Base-by-base conservation (phyloP, 2,329 filamentous ascomycete species). In the Calonectria ilicicola region DNA sequence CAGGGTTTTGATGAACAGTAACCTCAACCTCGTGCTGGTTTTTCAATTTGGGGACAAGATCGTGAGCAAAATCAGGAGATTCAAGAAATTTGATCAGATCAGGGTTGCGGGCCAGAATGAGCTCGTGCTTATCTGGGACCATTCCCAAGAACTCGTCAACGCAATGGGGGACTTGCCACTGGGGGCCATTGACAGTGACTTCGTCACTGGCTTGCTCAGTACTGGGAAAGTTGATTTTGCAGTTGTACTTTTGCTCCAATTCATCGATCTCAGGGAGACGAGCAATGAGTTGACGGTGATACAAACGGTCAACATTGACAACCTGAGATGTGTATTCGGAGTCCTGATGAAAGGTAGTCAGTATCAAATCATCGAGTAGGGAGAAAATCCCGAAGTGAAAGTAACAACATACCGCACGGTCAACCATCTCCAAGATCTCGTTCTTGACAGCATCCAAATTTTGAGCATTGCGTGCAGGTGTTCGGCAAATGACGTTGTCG, bases 351-450 rank as follows among this genome's bases (percentile, higher is more conserved):
- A 19, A 46, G 5, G 1, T 12, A 5, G 5, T 38, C 40, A 60
- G 35, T 23, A 26, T 26, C n/a, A 2, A 27, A 38, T 35, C 29
- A 9, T 5, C 29, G 9, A 32, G 29, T 5, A 7, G 14, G 15
- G 6, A 15, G 26, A 19, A 26, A 26, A 14, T 1, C 29, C 15
- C 8, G 47, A 1, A 19, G 17, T 19, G 5, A 9, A 3, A 4
- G 5, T 14, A 19, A 89, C 92, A 19, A 89, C 92, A 86, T 86
- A 94, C 92, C 74, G 94, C 95, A 86, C 97, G 95, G 85, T 98
- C 97, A 67, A 99, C 97, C 97, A 99, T 98, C 82, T 98, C 97
- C 88, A 99, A 92, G 81, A 99, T 99, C 86, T 99, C 97, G 79
- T 97, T 96, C 88, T 99, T 99, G 79, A 99, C 97, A 35, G 98